Conservation (phyloP, 2,329 filamentous ascomycete species). For the Alternaria sp. region DNA sequence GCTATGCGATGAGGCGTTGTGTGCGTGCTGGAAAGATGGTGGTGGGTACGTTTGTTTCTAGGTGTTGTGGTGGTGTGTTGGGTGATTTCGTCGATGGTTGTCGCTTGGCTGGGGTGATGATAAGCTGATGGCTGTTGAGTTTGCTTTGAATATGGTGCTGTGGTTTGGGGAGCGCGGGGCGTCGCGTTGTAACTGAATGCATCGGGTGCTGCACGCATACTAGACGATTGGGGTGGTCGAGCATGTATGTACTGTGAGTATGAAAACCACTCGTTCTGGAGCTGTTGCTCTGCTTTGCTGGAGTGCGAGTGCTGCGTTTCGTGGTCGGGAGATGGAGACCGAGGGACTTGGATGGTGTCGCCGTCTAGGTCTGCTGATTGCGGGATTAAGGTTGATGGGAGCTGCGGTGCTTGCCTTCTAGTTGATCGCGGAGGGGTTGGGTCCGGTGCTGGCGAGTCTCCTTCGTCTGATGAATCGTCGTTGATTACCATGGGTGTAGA, state of each 20-base stretch:
- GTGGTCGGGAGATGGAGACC: slow-evolving; percentile 31
- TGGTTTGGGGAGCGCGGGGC: slow-evolving; percentile 17
- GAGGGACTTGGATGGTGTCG: slow-evolving; percentile 34
- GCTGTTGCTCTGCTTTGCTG: slow-evolving; percentile 46
- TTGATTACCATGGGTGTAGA: slow-evolving; percentile 40
- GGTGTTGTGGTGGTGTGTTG: slow-evolving; percentile 28
- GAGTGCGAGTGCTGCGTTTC: slow-evolving; percentile 43
- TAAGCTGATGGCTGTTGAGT: slow-evolving; percentile 12
- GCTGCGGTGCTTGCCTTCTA: not conserved
- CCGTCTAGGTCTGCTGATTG: slow-evolving; percentile 31
- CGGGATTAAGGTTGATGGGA: slow-evolving; percentile 14
- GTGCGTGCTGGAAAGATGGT: slow-evolving; percentile 21
- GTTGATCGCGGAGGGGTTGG: slow-evolving; percentile 15
- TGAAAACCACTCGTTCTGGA: slow-evolving; percentile 42
- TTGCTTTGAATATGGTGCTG: not conserved
- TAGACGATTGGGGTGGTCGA: slow-evolving; percentile 32
- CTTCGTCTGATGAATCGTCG: slow-evolving; percentile 35
- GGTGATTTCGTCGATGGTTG: slow-evolving; percentile 44
- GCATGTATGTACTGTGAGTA: slow-evolving; percentile 45
- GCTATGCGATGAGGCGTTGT: slow-evolving; percentile 36
- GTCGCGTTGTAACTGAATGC: slow-evolving; percentile 41
- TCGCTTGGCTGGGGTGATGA: slow-evolving; percentile 42
- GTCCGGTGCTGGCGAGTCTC: slow-evolving; percentile 11
- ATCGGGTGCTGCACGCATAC: slow-evolving; percentile 40
- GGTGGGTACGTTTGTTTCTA: slow-evolving; percentile 24